Evolutionary conservation across 169 alveolate species (phyloP).

Genomic region (Theileria sp.): DNA sequence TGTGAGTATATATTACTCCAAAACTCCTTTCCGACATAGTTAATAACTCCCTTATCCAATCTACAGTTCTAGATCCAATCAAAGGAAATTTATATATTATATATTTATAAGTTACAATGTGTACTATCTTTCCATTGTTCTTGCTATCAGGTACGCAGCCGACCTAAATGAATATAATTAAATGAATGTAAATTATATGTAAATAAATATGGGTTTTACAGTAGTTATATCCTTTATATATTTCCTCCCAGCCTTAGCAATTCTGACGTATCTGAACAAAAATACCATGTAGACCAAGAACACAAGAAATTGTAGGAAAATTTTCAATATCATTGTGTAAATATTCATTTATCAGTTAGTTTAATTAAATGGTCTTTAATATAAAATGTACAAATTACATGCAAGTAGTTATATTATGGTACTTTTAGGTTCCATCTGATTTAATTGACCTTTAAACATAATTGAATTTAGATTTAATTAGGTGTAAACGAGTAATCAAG

Average conservation of each 20-base stretch:
- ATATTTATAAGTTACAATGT: slow-evolving; percentile 32
- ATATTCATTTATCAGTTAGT: neutral
- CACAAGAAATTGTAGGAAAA: neutral
- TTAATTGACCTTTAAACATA: neutral
- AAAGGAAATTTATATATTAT: neutral
- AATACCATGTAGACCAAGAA: neutral
- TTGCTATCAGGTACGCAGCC: slow-evolving; percentile 50
- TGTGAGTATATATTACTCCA: slow-evolving; percentile 75
- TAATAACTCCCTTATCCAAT: slow-evolving; percentile 60
- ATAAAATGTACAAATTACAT: neutral
- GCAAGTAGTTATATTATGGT: neutral
- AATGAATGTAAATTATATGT: neutral
- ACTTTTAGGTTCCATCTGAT: neutral
- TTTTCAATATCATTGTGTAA: neutral
- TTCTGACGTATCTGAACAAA: neutral
- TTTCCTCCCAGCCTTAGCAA: neutral
- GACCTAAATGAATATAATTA: slow-evolving; percentile 25
- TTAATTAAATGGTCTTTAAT: neutral
- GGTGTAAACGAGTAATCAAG: neutral
- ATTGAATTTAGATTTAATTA: neutral
- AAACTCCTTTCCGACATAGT: slow-evolving; percentile 76
- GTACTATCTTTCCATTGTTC: slow-evolving; percentile 34
- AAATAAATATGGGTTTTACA: neutral
- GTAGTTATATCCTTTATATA: neutral
- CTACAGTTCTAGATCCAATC: slow-evolving; percentile 62